Percentiles rank a stretch among this genome's conserved stretches.
Evolutionary conservation across 2,329 filamentous ascomycete genomes (phyloP).

Genomic region (Talaromyces verruculosus): DNA sequence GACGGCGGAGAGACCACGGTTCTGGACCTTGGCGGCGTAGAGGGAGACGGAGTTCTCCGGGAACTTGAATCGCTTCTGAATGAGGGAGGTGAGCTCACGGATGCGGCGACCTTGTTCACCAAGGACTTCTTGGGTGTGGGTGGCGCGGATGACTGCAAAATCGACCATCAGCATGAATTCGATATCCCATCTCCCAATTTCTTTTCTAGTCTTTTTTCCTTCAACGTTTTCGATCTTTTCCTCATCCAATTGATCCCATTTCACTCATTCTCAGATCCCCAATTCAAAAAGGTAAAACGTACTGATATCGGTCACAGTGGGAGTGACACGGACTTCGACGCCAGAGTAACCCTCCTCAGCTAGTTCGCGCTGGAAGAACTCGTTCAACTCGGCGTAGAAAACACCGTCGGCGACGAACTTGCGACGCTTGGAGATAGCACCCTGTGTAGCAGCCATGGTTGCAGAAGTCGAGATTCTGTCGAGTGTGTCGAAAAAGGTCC

Average conservation of each 20-base stretch:
- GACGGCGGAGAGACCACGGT: conserved; percentile 98
- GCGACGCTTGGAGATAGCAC: conserved; percentile 54
- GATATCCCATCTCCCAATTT: conserved; percentile 1
- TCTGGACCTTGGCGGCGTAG: conserved; percentile 99
- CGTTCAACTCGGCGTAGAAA: conserved; percentile 99
- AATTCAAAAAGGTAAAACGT: conserved; percentile 35
- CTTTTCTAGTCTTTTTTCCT: not conserved
- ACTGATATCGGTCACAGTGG: conserved; percentile 99
- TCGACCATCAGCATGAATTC: conserved; percentile 35
- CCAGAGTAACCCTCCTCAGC: conserved; percentile 99
- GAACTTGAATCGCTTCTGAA: conserved; percentile 99
- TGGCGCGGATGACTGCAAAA: conserved; percentile 83
- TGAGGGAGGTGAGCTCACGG: conserved; percentile 98
- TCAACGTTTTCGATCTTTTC: not conserved
- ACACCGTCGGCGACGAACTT: conserved; percentile 97
- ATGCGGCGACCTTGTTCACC: conserved; percentile 99
- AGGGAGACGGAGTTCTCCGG: conserved; percentile 99
- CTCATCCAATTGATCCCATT: conserved; percentile 8
- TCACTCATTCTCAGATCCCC: conserved; percentile 11
- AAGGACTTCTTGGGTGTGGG: conserved; percentile 99
- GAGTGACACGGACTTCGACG: conserved; percentile 99
- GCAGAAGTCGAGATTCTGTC: conserved; percentile 33
- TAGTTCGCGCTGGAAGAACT: conserved; percentile 99
- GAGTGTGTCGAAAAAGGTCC: conserved; percentile 22
- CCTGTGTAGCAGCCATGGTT: conserved; percentile 53